Conservation (phyloP, 768 basidiomycete species). For the Amanita fuliginea region DNA sequence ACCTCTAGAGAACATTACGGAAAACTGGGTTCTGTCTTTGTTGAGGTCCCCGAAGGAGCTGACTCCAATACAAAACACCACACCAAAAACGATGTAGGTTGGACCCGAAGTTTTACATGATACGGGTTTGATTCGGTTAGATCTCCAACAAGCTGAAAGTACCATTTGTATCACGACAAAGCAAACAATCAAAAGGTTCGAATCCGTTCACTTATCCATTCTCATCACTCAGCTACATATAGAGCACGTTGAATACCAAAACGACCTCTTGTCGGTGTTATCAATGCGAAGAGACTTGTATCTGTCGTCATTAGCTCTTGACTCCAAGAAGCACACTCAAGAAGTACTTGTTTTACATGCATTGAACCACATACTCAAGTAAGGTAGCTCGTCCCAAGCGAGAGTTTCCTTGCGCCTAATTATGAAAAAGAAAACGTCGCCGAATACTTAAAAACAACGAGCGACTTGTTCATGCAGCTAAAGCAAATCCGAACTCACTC, state of each 20-base stretch:
- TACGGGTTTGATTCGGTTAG: constrained; percentile 19
- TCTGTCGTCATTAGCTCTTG: constrained; percentile 52
- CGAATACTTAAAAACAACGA: constrained; percentile 91
- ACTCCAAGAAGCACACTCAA: constrained; percentile 49
- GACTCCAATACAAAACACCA: constrained; percentile 16
- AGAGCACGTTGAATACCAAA: constrained; percentile 45
- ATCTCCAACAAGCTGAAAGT: constrained; percentile 44
- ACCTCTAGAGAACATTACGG: constrained; percentile 34
- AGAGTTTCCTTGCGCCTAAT: background rate
- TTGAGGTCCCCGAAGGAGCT: constrained; percentile 35
- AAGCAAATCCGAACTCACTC: constrained; percentile 38
- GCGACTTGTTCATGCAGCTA: constrained; percentile 63
- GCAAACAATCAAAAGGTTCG: constrained; percentile 17
- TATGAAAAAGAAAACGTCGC: constrained; percentile 68
- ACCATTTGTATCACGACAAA: constrained; percentile 44
- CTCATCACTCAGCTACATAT: background rate
- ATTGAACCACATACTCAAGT: constrained; percentile 89
- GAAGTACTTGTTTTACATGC: constrained; percentile 71
- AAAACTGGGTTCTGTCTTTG: constrained; percentile 47
- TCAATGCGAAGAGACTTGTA: constrained; percentile 71
- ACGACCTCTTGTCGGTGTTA: constrained; percentile 54
- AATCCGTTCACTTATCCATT: background rate
- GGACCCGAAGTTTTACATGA: background rate
- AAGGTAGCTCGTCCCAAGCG: constrained; percentile 10
- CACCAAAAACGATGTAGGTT: constrained; percentile 22